Evolutionary conservation across 2,329 filamentous ascomycete genomes (phyloP).

Genomic region (Pseudogymnoascus sp.): DNA sequence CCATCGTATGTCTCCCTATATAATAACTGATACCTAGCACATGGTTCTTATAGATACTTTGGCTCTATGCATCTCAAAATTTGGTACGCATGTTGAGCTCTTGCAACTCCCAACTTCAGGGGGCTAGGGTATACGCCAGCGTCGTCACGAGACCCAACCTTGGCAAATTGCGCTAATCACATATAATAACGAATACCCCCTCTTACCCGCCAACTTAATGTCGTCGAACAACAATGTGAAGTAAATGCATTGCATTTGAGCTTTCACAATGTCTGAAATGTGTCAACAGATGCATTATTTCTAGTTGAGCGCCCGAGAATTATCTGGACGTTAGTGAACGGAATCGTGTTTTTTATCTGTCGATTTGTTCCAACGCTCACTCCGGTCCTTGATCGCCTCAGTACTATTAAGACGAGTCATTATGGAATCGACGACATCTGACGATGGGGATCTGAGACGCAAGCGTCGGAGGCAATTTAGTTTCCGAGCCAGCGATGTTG

Average conservation of each 20-base stretch:
- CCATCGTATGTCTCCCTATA: constrained; percentile 58
- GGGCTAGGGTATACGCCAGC: too few relatives aligned
- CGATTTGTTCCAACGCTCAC: not conserved
- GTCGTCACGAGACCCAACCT: not conserved
- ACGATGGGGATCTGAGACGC: not conserved
- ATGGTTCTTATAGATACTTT: not conserved
- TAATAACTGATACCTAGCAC: not conserved
- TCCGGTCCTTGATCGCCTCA: not conserved
- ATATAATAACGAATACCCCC: not conserved
- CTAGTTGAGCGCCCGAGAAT: not conserved
- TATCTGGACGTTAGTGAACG: not conserved
- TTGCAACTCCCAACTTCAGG: too few relatives aligned
- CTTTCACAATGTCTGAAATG: not conserved
- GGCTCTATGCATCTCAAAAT: too few relatives aligned
- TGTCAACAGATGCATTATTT: not conserved
- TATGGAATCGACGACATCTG: not conserved
- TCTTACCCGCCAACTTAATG: not conserved
- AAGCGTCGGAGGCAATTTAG: not conserved
- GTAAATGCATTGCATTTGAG: not conserved
- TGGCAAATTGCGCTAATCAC: not conserved
- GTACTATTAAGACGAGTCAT: not conserved
- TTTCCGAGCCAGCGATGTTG: not conserved
- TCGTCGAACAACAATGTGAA: not conserved
- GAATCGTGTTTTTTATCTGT: not conserved
- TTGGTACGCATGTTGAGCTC: too few relatives aligned